phyloP scores from a whole-genome alignment of 2,329 filamentous ascomycete species.

The Alternaria rosae region DNA sequence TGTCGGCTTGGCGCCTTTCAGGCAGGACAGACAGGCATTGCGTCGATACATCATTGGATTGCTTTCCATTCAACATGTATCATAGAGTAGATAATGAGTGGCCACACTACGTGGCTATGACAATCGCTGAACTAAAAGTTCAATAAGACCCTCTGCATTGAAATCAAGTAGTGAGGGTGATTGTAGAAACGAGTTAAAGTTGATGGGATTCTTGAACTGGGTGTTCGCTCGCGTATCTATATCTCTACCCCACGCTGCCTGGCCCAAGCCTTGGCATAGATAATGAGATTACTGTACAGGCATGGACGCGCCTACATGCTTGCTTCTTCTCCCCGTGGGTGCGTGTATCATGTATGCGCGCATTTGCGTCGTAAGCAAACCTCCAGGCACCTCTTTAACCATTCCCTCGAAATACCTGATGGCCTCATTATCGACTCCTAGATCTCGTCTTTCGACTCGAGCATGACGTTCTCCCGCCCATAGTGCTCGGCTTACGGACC shows the following conservation, averaged over 20 bases:
- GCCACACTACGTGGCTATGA: background rate
- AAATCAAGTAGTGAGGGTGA: background rate
- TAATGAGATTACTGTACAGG: constrained; percentile 28
- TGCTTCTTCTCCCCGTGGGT: constrained; percentile 11
- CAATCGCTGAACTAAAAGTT: background rate
- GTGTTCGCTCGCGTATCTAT: background rate
- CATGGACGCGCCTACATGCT: constrained; percentile 12
- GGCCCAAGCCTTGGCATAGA: constrained; percentile 26
- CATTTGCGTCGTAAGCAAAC: background rate
- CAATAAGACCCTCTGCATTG: background rate
- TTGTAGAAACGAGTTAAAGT: background rate
- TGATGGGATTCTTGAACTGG: background rate
- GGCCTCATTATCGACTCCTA: background rate
- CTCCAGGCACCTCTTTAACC: background rate
- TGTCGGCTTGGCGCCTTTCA: background rate
- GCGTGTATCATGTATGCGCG: background rate
- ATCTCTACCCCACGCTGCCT: constrained; percentile 26
- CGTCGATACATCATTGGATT: constrained; percentile 1
- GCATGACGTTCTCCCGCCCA: constrained; percentile 8
- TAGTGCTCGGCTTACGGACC: constrained; percentile 12
- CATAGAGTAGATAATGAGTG: background rate
- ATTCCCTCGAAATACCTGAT: background rate
- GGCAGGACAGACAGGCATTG: constrained; percentile 8
- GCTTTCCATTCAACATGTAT: constrained; percentile 1
- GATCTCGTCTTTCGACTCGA: background rate